These are phyloP conservation scores for Simplicillium sp. DNA, from an alignment of 2,329 filamentous ascomycete genomes.

Conservation along the genomic window DNA sequence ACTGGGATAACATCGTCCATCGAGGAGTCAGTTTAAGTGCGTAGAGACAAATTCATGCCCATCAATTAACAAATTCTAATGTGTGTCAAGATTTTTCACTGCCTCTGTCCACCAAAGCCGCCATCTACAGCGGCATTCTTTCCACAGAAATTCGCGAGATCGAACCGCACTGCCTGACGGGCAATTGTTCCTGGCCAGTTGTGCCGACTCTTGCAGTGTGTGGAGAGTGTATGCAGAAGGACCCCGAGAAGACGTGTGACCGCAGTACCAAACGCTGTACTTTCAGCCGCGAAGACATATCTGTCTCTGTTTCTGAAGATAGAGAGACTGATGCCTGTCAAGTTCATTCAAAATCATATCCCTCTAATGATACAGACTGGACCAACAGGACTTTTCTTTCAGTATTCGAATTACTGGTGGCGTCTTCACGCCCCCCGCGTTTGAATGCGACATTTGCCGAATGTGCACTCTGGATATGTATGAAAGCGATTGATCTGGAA, in stretches of 20 bases:
- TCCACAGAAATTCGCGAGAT: slow-evolving; percentile 16
- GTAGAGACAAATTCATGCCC: slow-evolving; percentile 3
- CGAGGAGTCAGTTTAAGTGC: slow-evolving; percentile 10
- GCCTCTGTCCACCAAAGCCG: slow-evolving; percentile 25
- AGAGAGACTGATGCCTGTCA: slow-evolving; percentile 17
- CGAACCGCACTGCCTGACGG: slow-evolving; percentile 17
- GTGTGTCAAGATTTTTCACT: slow-evolving; percentile 9
- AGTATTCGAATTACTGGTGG: slow-evolving; percentile 23
- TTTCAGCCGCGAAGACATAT: slow-evolving; percentile 18
- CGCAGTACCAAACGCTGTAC: slow-evolving; percentile 15
- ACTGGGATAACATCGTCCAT: slow-evolving; percentile 21
- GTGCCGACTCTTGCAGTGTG: slow-evolving; percentile 26
- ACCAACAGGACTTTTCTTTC: slow-evolving; percentile 20
- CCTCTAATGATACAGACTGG: slow-evolving; percentile 3
- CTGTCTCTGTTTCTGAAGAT: slow-evolving; percentile 12
- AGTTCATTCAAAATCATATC: slow-evolving; percentile 15
- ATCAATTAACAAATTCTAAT: slow-evolving; percentile 2
- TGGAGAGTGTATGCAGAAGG: slow-evolving; percentile 17
- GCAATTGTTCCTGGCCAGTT: slow-evolving; percentile 25
- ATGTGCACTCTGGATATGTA: slow-evolving; percentile 27
- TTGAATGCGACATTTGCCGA: slow-evolving; percentile 15
- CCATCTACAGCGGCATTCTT: slow-evolving; percentile 26
- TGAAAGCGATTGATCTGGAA: slow-evolving; percentile 19
- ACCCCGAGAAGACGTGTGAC: slow-evolving; percentile 10
- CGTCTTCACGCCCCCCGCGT: slow-evolving; percentile 12